Percentiles rank a stretch among this genome's conserved stretches.
phyloP scores from a whole-genome alignment of 495 filamentous ascomycete species.

The Chaetomidium leptoderma region DNA sequence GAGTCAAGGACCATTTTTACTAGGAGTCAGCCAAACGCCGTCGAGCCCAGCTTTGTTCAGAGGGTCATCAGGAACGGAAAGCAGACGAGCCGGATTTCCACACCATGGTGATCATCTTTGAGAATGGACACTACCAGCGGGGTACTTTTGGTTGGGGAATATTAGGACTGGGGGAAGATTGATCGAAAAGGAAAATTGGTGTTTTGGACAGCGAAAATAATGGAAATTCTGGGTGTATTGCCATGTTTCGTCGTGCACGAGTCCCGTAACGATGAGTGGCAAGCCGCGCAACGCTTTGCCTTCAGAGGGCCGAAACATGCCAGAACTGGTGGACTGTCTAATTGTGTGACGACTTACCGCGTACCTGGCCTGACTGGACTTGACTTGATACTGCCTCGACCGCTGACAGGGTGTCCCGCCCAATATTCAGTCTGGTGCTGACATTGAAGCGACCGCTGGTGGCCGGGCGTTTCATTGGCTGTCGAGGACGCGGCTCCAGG shows the following conservation, averaged over 20 bases:
- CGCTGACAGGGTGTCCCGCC: no score
- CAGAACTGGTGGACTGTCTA: no score
- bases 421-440: no score
- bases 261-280: no score
- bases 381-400: no score
- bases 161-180: background rate
- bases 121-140: background rate
- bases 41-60: background rate
- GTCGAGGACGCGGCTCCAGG: no score
- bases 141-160: background rate
- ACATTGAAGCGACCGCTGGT: no score
- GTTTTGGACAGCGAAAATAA: conserved; percentile 7
- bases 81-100: background rate
- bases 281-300: no score
- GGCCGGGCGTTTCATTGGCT: no score
- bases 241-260: background rate
- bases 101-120: background rate
- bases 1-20: background rate
- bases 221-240: background rate
- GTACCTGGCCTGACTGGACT: no score
- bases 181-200: conserved; percentile 1
- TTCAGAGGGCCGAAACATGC: no score
- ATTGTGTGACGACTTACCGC: no score
- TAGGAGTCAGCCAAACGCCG: background rate
- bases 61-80: background rate